A percentile compares a stretch with the other conserved stretches of the same genome.
phyloP scores from a whole-genome alignment of 345 rosid species.

The Pistacia integerrima region DNA sequence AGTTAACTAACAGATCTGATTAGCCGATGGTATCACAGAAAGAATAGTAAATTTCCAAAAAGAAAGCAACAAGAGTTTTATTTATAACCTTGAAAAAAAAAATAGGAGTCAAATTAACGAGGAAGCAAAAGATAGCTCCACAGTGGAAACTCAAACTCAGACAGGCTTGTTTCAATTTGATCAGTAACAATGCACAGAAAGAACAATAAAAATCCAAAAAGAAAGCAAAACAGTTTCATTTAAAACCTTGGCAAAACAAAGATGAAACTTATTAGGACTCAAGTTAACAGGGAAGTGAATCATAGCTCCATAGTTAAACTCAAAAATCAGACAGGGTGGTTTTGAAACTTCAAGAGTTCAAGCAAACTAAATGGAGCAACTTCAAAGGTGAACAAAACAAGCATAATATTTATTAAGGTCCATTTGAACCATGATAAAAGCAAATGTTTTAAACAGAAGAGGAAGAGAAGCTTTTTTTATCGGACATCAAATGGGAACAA shows the following conservation, averaged over 20 bases:
- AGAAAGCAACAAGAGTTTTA: neutral
- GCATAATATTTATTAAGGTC: constrained; percentile 18
- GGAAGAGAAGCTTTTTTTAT: neutral
- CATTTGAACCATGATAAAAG: constrained; percentile 7
- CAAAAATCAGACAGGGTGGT: neutral
- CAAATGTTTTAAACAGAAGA: neutral
- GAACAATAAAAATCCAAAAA: constrained; percentile 6
- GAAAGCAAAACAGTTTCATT: constrained; percentile 3
- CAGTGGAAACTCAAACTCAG: neutral
- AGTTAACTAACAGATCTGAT: constrained; percentile 1
- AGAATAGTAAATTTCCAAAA: constrained; percentile 7
- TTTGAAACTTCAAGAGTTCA: neutral
- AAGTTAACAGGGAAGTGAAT: neutral
- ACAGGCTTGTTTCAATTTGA: neutral
- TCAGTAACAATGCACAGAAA: neutral
- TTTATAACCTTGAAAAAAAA: neutral
- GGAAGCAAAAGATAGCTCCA: neutral
- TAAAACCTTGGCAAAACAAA: neutral
- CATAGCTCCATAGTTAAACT: neutral
- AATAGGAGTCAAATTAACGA: neutral
- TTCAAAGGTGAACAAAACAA: constrained; percentile 3
- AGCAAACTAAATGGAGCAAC: neutral
- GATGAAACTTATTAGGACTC: neutral
- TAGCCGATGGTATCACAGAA: neutral
- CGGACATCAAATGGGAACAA: constrained; percentile 16